These are phyloP conservation scores for Kazachstania sp. DNA, from an alignment of 1,139 yeast species.

Conservation along the genomic window DNA sequence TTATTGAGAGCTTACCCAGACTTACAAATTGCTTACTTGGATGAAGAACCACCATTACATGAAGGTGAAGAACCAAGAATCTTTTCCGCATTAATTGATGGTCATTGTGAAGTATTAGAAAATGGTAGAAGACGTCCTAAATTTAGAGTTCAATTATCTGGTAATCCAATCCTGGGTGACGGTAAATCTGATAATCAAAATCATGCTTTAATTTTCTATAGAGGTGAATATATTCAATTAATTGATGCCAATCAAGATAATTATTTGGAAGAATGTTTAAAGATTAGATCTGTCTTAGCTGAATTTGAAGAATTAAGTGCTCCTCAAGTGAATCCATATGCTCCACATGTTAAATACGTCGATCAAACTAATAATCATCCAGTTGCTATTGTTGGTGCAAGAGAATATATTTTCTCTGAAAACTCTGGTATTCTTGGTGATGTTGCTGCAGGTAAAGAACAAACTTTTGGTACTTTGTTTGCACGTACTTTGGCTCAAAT, in stretches of 20 bases:
- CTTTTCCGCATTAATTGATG: conserved; percentile 93
- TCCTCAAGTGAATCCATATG: conserved; percentile 77
- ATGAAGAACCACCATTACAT: conserved; percentile 80
- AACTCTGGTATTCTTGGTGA: conserved; percentile 99
- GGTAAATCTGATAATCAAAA: conserved; percentile 99
- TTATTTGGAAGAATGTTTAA: conserved; percentile 95
- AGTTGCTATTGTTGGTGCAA: conserved; percentile 97
- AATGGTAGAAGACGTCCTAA: conserved; percentile 98
- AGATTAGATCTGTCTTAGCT: conserved; percentile 93
- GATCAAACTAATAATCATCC: conserved; percentile 51
- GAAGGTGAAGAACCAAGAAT: conserved; percentile 99
- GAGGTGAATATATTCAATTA: conserved; percentile 97
- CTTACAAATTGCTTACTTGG: conserved; percentile 94
- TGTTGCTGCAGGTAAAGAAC: conserved; percentile 99
- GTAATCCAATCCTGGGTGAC: conserved; percentile 98
- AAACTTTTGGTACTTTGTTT: conserved; percentile 95
- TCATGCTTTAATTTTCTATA: conserved; percentile 91
- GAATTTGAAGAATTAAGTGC: conserved; percentile 94
- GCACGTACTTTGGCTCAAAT: conserved; percentile 97
- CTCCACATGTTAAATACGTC: conserved; percentile 44
- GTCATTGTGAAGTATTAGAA: conserved; percentile 95
- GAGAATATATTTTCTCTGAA: conserved; percentile 98
- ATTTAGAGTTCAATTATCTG: conserved; percentile 94
- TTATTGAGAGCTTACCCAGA: conserved; percentile 98
- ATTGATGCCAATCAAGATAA: conserved; percentile 99